A percentile compares a stretch with the other conserved stretches of the same genome.
Evolutionary conservation across 805 yeast species (phyloP).

Genomic region (Henningerozyma blattae): DNA sequence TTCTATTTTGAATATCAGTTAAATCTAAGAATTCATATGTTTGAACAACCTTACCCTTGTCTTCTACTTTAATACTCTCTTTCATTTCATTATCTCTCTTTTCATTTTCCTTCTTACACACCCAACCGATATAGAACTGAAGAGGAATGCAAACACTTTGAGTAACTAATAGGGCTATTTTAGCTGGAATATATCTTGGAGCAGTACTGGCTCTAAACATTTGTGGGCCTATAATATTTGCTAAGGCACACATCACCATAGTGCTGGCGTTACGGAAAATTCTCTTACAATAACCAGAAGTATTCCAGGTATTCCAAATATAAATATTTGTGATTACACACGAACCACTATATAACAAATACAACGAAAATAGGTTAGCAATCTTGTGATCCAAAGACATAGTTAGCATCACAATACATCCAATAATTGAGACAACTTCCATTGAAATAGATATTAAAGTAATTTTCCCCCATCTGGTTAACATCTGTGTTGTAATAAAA

Average conservation of each 20-base stretch:
- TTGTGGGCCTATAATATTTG: conserved; percentile 55
- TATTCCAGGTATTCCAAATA: conserved; percentile 51
- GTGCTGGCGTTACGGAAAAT: conserved; percentile 41
- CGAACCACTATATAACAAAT: conserved; percentile 42
- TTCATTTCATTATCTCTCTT: conserved; percentile 31
- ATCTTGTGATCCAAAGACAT: conserved; percentile 25
- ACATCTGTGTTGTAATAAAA: conserved; percentile 28
- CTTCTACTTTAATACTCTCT: conserved; percentile 21
- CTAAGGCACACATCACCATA: conserved; percentile 46
- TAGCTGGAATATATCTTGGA: conserved; percentile 47
- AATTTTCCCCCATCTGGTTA: conserved; percentile 25
- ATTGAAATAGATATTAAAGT: conserved; percentile 28
- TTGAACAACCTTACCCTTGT: conserved; percentile 5
- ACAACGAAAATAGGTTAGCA: conserved; percentile 38
- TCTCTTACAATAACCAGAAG: conserved; percentile 51
- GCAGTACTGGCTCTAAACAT: conserved; percentile 39
- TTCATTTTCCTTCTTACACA: conserved; percentile 38
- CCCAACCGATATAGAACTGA: conserved; percentile 30
- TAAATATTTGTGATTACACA: conserved; percentile 46
- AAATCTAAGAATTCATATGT: conserved; percentile 38
- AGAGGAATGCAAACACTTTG: conserved; percentile 35
- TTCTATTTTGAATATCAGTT: conserved; percentile 47
- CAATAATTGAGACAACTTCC: conserved; percentile 38
- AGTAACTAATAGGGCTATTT: conserved; percentile 41
- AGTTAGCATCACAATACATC: conserved; percentile 34